A percentile compares a stretch with the other conserved stretches of the same genome.
Conservation (phyloP, 2,329 filamentous ascomycete species). For the Arachnopeziza araneosa region DNA sequence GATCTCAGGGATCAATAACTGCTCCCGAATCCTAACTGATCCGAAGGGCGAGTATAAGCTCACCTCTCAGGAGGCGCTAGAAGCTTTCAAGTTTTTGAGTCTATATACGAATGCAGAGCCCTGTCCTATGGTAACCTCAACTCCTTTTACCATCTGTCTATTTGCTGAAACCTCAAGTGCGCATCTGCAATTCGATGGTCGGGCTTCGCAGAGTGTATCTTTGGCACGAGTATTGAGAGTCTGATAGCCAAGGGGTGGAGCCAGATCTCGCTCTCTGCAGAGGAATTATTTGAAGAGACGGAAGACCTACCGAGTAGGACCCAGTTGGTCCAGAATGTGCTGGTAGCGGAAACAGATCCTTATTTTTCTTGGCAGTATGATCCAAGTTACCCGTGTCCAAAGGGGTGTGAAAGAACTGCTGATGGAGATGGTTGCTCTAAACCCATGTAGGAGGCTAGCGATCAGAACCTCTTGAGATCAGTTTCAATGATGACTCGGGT, state of each 20-base stretch:
- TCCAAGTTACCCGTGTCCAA: conserved; percentile 14
- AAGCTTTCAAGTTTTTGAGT: conserved; percentile 42
- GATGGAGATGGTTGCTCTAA: not conserved
- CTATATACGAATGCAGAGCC: conserved; percentile 53
- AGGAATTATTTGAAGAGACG: conserved; percentile 42
- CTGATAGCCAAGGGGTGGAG: conserved; percentile 44
- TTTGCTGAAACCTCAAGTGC: conserved; percentile 32
- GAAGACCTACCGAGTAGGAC: conserved; percentile 33
- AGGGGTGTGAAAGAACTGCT: conserved; percentile 15
- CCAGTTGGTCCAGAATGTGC: conserved; percentile 38
- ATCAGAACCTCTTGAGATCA: not conserved
- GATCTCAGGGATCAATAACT: conserved; percentile 50
- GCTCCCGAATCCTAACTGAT: conserved; percentile 42
- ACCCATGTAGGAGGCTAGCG: no score
- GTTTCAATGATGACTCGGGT: no score
- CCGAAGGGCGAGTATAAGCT: conserved; percentile 40
- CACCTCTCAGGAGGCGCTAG: conserved; percentile 35
- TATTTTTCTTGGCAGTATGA: conserved; percentile 51
- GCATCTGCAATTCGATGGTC: conserved; percentile 51
- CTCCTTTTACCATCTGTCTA: not conserved
- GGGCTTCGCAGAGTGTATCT: conserved; percentile 50
- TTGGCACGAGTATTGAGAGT: conserved; percentile 44
- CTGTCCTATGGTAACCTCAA: conserved; percentile 42
- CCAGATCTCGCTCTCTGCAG: conserved; percentile 42
- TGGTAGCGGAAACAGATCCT: conserved; percentile 48